Conservation (phyloP, 1,284 basidiomycete species). For the Leccinum fuscescens region DNA sequence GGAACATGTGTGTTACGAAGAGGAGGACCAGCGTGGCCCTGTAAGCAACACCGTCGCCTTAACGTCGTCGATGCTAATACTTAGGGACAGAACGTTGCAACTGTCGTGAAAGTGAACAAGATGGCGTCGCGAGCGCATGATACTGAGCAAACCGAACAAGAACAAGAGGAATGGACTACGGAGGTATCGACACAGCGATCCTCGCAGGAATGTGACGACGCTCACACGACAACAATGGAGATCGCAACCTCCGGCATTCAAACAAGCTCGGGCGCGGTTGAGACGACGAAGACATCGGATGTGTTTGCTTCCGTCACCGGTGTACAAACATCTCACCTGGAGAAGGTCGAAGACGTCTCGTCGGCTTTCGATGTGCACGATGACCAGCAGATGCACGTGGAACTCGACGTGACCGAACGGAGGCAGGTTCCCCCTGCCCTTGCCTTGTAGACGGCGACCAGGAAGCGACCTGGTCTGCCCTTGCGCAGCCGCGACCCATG, state of each 20-base stretch:
- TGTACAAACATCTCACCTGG: not conserved
- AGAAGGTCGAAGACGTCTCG: not conserved
- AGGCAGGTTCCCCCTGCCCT: too few species aligned
- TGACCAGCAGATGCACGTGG: not conserved
- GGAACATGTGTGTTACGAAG: not conserved
- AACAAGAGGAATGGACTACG: not conserved
- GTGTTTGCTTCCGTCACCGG: not conserved
- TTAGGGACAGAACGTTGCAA: not conserved
- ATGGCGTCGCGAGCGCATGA: not conserved
- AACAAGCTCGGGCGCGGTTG: not conserved
- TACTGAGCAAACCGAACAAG: not conserved
- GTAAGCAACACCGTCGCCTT: not conserved
- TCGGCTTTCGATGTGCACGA: not conserved
- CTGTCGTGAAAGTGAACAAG: not conserved
- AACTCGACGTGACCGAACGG: not conserved
- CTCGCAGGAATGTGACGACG: not conserved
- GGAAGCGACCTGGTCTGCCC: too few species aligned
- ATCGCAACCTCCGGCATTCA: not conserved
- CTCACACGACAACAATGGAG: not conserved
- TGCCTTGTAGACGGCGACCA: too few species aligned
- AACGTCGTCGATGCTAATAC: not conserved
- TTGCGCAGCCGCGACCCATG: too few species aligned
- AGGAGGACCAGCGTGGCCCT: not conserved
- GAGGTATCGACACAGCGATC: not conserved
- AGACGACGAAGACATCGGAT: not conserved